Conservation (phyloP, 345 rosid genomes). For the Populus nigra region DNA sequence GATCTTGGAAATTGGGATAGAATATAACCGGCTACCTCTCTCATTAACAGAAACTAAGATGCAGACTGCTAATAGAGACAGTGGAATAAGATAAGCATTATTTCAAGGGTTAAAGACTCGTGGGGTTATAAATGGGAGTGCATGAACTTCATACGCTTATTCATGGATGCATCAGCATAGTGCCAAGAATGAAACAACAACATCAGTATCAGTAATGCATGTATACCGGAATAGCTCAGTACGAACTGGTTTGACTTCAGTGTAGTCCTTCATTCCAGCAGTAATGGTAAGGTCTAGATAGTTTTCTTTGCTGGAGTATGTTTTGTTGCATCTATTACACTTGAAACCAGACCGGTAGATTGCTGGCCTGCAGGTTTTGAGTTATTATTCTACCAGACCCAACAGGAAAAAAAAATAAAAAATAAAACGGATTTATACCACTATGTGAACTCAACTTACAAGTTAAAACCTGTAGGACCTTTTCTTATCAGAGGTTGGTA, state of each 20-base stretch:
- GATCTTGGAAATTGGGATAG: neutral
- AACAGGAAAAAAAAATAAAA: too few species aligned
- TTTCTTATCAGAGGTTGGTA: constrained; percentile 78
- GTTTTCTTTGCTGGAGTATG: constrained; percentile 80
- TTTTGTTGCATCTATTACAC: constrained; percentile 69
- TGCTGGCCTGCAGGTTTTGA: constrained; percentile 56
- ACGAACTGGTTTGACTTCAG: constrained; percentile 62
- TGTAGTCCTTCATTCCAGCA: constrained; percentile 59
- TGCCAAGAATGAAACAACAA: neutral
- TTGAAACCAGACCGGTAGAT: constrained; percentile 88
- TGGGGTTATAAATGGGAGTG: neutral
- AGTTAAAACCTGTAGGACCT: constrained; percentile 87
- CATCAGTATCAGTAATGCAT: neutral
- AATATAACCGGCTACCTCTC: neutral
- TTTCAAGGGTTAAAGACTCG: neutral
- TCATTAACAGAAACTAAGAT: neutral
- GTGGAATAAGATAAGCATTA: neutral
- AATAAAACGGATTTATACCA: neutral
- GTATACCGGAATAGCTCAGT: constrained; percentile 82
- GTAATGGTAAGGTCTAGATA: constrained; percentile 80
- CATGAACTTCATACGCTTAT: neutral
- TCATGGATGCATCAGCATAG: neutral
- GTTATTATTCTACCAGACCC: too few species aligned
- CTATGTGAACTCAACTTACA: constrained; percentile 47
- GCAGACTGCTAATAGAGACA: neutral